Base-by-base conservation (phyloP, 2,329 filamentous ascomycete genomes). In the Polychaeton citri region DNA sequence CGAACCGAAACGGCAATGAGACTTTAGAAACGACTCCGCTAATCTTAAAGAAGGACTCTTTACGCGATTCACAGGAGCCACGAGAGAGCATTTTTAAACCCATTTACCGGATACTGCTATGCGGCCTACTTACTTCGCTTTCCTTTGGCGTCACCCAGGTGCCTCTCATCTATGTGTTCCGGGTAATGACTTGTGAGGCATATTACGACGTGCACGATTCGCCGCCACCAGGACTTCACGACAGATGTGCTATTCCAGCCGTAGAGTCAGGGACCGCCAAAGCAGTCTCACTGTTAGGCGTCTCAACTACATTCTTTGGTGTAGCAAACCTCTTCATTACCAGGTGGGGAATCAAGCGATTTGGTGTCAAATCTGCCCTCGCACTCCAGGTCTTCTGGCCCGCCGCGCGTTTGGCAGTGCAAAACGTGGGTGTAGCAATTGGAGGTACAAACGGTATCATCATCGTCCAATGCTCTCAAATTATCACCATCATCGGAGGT, bases 161-260 rank as follows among this genome's bases (percentile, higher is more conserved):
- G 4, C 65, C 65, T 47, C 52, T 70, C 5, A 54, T 80, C 32
- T 80, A 79, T 53, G 74, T 78, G 17, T 81, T 83, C 46, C 74
- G 76, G 38, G 52, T 80, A 2, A 82, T 83, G 77, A 75, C 74
- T 34, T 84, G 79, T 55, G 74, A 83, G 37, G 68, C 71, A 35
- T 84, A 75, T 52, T 84, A 82, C 55, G 60, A 65, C 21, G 61
- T 61, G 2, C 71, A 81, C 47, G 64, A 67, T 0, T 10, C 13
- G 12, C 71, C 61, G 34, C 45, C 58, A 7, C 66, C 64, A 1
- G 47, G 54, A 3, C 62, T 63, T 3, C 15, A 20, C 13, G 70
- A 76, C 40, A 64, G 71, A 12, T 84, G 79, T 49, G 65, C 64
- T 32, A 64, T 67, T 21, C 71, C 71, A 36, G 70, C 72, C 42